A percentile compares a stretch with the other conserved stretches of the same genome.
phyloP scores from a whole-genome alignment of 768 basidiomycete species.

The Mycena chlorophos region DNA sequence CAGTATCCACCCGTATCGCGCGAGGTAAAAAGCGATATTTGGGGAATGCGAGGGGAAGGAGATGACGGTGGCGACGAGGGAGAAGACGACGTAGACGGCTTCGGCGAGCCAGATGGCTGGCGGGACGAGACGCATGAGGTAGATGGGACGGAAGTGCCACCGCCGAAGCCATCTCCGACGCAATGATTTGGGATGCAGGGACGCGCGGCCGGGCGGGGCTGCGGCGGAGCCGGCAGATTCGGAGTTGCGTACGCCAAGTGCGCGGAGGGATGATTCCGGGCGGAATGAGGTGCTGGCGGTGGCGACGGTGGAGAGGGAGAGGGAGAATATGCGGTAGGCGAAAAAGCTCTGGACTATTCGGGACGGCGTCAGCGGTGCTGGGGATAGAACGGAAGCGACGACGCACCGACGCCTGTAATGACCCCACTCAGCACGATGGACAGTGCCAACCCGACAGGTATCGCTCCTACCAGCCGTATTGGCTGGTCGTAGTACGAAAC shows the following conservation, averaged over 20 bases:
- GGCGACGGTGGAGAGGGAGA: not conserved
- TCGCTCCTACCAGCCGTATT: not conserved
- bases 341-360: constrained; percentile 14
- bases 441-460: not conserved
- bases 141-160: no score
- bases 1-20: not conserved
- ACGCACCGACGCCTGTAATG: constrained; percentile 3
- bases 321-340: constrained; percentile 4
- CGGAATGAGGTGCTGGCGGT: not conserved
- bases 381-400: not conserved
- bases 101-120: not conserved
- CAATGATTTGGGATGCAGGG: no score
- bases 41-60: not conserved
- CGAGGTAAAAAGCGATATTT: not conserved
- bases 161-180: no score
- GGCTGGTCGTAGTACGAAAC: constrained; percentile 1
- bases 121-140: not conserved
- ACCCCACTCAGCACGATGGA: not conserved
- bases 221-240: no score
- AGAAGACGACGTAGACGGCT: not conserved
- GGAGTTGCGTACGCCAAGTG: no score
- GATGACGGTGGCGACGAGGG: not conserved
- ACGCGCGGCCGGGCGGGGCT: no score
- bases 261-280: not conserved
- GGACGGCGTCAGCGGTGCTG: not conserved